Evolutionary conservation across 1,139 yeast species (phyloP), one percentile per base, ranked within the genome.

Genomic region (Lodderomyces beijingensis): DNA sequence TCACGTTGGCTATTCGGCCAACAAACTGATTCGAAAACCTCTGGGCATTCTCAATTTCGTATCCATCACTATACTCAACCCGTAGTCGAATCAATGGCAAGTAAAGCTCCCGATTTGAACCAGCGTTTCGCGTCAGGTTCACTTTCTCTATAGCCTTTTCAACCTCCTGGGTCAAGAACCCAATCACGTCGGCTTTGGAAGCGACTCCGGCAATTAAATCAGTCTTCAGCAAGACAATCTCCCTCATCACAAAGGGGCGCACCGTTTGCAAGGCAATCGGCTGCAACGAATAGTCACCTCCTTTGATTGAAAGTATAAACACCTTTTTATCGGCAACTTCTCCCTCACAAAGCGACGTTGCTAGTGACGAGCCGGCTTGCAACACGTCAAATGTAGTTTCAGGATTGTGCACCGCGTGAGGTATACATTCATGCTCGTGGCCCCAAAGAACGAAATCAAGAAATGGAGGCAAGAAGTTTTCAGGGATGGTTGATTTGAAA

Each of bases 321-420:
- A 80, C 89, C 49, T 77, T 70, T 51, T 91, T 93, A 23, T 73
- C 76, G 10, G 76, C 70, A 0, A 87, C 74, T 51, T 91, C 99
- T 3, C 94, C 95, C 35, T 84, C 94, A 34, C 84, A 76, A 25
- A 93, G 63, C 10, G 95, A 82, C 0, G 99, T 91, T 0, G 95
- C 97, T 12, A 91, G 84, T 0, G 96, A 85, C 2, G 96, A 86
- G 0, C 99, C 99, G 0, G 96, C 94, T 53, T 89, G 96, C 28
- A 93, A 65, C 0, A 89, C 88, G 39, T 78, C 78, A 51, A 89
- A 87, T 1, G 79, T 81, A 17, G 77, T 78, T 15, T 73, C 73
- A 0, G 83, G 72, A 50, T 87, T 88, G 30, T 64, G 65, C 0
- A 65, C 69, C 0, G 95, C 79, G 41, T 74, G 77, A 1, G 91